Base-by-base conservation (phyloP, 345 rosid genomes). In the Pistacia integerrima region DNA sequence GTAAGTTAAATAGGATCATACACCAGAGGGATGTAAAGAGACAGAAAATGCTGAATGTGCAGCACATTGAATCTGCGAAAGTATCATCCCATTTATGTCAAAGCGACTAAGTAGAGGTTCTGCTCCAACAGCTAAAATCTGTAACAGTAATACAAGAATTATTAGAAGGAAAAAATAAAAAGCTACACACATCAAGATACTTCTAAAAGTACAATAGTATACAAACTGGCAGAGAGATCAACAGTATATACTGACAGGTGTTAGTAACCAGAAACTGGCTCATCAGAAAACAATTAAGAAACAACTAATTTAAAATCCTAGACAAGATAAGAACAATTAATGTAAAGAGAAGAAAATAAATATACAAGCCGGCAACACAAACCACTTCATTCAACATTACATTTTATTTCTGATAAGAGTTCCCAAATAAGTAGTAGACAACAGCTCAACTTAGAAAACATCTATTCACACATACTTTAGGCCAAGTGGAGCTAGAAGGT, bases 81-180 rank as follows among this genome's bases (percentile, higher is more conserved):
- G 93, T 83, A 84, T 77, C 16, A 63, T 68, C 62, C 98, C 98
- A 62, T 90, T 89, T 77, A 93, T 84, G 86, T 92, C 94, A 22
- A 81, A 92, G 57, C 93, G 95, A 64, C 83, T 83, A 57, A 92
- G 84, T 73, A 92, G 60, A 81, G 98, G 92, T 78, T 91, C 95
- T 57, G 98, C 85, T 77, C 97, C 98, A 55, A 92, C 99, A 58
- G 90, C 87, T 83, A 96, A 83, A 67, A 96, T 91, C 98, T 96
- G 92, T 78, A 73, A 76, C 61, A 30, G 59, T 16, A 38, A 80
- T 49, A 78, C 6, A 76, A 58, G n/a, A 18, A 70, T 55, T 69
- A 59, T 69, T 25, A 72, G 70, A 10, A 18, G 33, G 48, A 55
- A 51, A 70, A 61, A n/a, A 12, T 2, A 5, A 25, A 48, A 25